These are phyloP conservation scores for Suillus americanus DNA, from an alignment of 768 basidiomycete species.

Conservation along the genomic window DNA sequence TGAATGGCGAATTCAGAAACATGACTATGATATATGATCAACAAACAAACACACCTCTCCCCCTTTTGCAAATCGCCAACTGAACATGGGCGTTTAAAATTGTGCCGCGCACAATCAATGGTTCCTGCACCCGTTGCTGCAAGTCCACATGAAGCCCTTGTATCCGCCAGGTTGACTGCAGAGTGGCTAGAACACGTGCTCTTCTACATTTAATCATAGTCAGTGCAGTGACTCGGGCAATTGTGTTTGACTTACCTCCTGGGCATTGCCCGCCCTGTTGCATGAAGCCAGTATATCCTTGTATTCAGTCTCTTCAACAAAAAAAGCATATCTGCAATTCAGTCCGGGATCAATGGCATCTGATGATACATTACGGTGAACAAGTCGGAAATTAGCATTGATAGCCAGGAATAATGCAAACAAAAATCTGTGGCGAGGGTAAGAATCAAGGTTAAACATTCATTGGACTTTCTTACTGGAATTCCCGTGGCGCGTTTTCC, in stretches of 20 bases:
- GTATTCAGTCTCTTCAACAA: slow-evolving; percentile 24
- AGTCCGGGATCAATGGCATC: slow-evolving; percentile 27
- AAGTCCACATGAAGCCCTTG: no score
- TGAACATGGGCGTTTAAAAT: background rate
- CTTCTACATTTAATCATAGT: background rate
- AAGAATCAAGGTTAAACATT: background rate
- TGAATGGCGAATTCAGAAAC: background rate
- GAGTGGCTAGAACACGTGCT: no score
- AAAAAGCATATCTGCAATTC: slow-evolving; percentile 24
- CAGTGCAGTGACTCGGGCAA: background rate
- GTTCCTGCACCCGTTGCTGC: slow-evolving; percentile 11
- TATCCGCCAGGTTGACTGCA: no score
- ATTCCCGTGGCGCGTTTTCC: background rate
- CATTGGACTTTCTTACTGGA: background rate
- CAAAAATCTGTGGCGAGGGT: slow-evolving; percentile 24
- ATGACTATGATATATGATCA: background rate
- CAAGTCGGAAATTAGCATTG: slow-evolving; percentile 34
- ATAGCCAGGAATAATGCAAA: slow-evolving; percentile 26
- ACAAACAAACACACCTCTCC: slow-evolving; percentile 1
- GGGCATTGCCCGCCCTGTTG: background rate
- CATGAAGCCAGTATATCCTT: slow-evolving; percentile 14
- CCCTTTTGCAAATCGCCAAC: slow-evolving; percentile 11
- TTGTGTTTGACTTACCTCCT: background rate
- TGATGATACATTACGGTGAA: slow-evolving; percentile 22
- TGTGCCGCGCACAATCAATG: slow-evolving; percentile 3